These are phyloP conservation scores for Mycena belliarum DNA, from an alignment of 768 basidiomycete species.

Conservation along the genomic window DNA sequence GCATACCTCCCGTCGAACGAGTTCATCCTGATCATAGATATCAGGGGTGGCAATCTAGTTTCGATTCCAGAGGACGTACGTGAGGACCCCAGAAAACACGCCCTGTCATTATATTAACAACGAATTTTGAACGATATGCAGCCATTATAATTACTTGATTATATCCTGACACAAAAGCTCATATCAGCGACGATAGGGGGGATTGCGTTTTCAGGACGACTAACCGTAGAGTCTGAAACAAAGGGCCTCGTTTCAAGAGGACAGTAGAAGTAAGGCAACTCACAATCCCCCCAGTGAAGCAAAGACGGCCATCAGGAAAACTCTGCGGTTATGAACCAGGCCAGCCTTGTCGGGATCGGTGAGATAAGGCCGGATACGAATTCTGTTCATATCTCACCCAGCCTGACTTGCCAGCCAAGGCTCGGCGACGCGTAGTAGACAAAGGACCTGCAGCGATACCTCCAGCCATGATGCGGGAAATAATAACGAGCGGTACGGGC, in stretches of 20 bases:
- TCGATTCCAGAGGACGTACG: slow-evolving; percentile 36
- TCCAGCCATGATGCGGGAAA: slow-evolving; percentile 43
- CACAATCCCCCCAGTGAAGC: slow-evolving; percentile 79
- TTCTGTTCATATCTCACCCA: slow-evolving; percentile 60
- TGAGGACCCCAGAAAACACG: slow-evolving; percentile 75
- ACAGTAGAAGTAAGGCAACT: neutral
- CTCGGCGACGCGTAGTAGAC: slow-evolving; percentile 48
- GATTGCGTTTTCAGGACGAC: slow-evolving; percentile 23
- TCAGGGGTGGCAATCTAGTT: neutral
- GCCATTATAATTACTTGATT: slow-evolving; percentile 56
- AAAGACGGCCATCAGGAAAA: slow-evolving; percentile 72
- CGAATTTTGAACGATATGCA: neutral
- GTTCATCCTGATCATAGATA: slow-evolving; percentile 39
- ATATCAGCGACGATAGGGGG: neutral
- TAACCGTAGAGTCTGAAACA: slow-evolving; percentile 59
- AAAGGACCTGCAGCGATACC: slow-evolving; percentile 36
- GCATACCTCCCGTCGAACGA: slow-evolving; percentile 43
- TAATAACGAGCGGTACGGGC: neutral
- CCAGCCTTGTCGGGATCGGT: too few species aligned
- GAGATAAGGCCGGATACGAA: too few species aligned
- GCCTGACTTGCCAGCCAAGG: slow-evolving; percentile 65
- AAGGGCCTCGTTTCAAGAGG: slow-evolving; percentile 2
- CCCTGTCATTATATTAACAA: slow-evolving; percentile 41
- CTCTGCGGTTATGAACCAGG: slow-evolving; percentile 62
- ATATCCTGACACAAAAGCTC: slow-evolving; percentile 47